Conservation (phyloP, 169 alveolate genomes). For the Plasmodium malariae region DNA sequence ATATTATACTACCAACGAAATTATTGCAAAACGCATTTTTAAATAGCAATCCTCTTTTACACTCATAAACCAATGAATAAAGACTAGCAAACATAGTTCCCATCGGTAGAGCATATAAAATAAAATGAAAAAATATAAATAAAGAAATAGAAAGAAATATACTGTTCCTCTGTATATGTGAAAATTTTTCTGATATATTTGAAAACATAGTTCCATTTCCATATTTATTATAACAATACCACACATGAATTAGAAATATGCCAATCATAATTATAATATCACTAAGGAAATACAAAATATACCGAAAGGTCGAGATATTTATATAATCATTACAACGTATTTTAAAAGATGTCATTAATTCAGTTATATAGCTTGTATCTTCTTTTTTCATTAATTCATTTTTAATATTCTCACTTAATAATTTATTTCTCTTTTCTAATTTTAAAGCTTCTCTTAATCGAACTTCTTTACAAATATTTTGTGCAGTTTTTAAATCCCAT, state of each 20-base stretch:
- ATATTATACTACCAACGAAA: slow-evolving; percentile 63
- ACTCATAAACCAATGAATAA: slow-evolving; percentile 64
- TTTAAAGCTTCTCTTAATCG: slow-evolving; percentile 62
- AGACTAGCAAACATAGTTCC: slow-evolving; percentile 77
- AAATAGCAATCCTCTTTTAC: slow-evolving; percentile 59
- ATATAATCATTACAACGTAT: slow-evolving; percentile 64
- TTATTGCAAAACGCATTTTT: slow-evolving; percentile 33
- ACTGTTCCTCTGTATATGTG: slow-evolving; percentile 8
- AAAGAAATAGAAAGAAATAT: background rate
- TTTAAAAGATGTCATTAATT: slow-evolving; percentile 64
- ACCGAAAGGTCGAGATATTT: slow-evolving; percentile 62
- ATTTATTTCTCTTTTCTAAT: slow-evolving; percentile 64
- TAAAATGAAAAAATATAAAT: slow-evolving; percentile 54
- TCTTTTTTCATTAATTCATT: slow-evolving; percentile 75
- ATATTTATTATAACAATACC: slow-evolving; percentile 72
- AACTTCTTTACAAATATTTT: slow-evolving; percentile 70
- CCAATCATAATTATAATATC: slow-evolving; percentile 58
- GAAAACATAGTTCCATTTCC: slow-evolving; percentile 73
- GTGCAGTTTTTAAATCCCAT: slow-evolving; percentile 75
- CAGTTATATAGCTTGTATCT: slow-evolving; percentile 67
- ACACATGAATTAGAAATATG: slow-evolving; percentile 55
- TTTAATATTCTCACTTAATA: slow-evolving; percentile 73
- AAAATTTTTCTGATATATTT: slow-evolving; percentile 35
- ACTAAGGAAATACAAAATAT: slow-evolving; percentile 55
- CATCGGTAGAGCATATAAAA: slow-evolving; percentile 70